Percentiles rank a stretch among this genome's conserved stretches.
Conservation (phyloP, 108 stramenopile genomes). For the Pseudonitzschia pungens region DNA sequence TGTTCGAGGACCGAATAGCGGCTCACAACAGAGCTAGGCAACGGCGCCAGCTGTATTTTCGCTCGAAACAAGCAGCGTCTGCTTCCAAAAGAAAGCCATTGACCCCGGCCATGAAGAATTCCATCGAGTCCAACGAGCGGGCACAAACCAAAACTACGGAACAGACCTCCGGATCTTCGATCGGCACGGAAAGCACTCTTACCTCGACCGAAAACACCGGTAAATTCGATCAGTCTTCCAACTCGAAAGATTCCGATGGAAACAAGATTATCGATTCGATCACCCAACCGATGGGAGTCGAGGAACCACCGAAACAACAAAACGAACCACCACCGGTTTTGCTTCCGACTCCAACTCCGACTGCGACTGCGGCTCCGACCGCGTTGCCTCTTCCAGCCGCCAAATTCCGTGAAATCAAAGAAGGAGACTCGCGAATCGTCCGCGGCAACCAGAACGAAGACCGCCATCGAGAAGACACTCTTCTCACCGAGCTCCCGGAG, state of each 20-base stretch:
- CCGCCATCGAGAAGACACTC: neutral
- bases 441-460: too few relatives aligned
- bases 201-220: neutral
- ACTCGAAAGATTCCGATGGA: too few relatives aligned
- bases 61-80: neutral
- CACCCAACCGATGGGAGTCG: too few relatives aligned
- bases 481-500: constrained; percentile 18
- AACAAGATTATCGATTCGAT: too few relatives aligned
- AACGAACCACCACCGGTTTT: neutral
- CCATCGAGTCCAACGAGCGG: neutral
- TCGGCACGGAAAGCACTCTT: neutral
- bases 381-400: too few relatives aligned
- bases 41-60: neutral
- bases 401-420: too few relatives aligned
- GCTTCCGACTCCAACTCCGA: too few relatives aligned
- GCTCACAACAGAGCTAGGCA: neutral
- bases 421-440: too few relatives aligned
- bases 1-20: neutral
- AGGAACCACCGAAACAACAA: neutral
- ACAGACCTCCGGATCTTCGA: neutral
- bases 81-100: too few relatives aligned
- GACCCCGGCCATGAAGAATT: neutral
- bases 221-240: neutral
- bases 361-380: too few relatives aligned
- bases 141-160: neutral